Conservation (phyloP, 2,329 filamentous ascomycete species). For the Hymenoscyphus repandus region DNA sequence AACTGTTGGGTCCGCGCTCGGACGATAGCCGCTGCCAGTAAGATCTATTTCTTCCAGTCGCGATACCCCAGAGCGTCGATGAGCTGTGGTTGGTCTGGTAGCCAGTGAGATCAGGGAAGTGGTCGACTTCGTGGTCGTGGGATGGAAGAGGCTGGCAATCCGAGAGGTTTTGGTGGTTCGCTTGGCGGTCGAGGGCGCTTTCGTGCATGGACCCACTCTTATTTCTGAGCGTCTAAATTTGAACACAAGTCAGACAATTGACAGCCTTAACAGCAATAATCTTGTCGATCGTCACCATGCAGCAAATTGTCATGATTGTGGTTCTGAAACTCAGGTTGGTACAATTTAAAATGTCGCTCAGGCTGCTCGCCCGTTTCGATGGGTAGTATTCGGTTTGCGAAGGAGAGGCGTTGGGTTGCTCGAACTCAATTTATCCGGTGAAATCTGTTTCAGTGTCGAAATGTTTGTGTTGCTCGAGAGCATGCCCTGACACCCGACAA, state of each 20-base stretch:
- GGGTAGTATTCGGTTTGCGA: neutral
- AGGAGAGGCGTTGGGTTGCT: neutral
- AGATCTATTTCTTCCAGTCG: conserved; percentile 14
- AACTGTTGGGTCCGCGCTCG: conserved; percentile 1
- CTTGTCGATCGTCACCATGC: too few relatives aligned
- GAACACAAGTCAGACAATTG: too few relatives aligned
- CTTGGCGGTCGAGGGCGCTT: conserved; percentile 18
- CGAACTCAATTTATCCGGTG: too few relatives aligned
- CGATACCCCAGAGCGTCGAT: conserved; percentile 2
- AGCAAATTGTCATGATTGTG: too few relatives aligned
- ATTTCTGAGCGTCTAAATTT: conserved; percentile 7
- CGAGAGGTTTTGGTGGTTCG: neutral
- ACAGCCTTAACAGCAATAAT: too few relatives aligned
- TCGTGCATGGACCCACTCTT: conserved; percentile 7
- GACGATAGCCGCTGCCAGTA: conserved; percentile 22
- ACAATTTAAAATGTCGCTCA: neutral
- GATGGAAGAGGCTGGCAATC: neutral
- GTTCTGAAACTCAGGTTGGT: too few relatives aligned
- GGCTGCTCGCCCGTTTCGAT: neutral
- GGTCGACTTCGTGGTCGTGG: neutral
- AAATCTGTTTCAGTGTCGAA: too few relatives aligned
- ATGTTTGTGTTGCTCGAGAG: too few relatives aligned
- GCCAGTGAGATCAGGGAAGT: conserved; percentile 6
- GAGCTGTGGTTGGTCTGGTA: neutral
- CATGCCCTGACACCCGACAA: too few relatives aligned